Base-by-base conservation (phyloP, 306 rosid genomes). In the Senna siamea region DNA sequence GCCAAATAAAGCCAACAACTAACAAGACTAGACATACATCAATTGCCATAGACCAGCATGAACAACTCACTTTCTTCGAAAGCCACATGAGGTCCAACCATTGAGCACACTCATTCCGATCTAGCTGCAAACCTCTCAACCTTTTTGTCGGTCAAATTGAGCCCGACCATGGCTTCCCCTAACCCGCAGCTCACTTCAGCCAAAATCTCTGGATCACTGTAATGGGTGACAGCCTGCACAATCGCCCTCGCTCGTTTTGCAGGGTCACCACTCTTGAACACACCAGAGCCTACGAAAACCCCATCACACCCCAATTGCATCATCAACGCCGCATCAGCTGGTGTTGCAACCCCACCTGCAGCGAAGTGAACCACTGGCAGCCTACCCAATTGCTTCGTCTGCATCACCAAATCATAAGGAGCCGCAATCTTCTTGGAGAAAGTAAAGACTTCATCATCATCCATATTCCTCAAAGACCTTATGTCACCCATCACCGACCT, bases 241-340 rank as follows among this genome's bases (percentile, higher is more conserved):
- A 92, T 92, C 0, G 96, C 98, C 59, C 98, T 52, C 0, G 98
- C 96, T 7, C 92, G 79, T 17, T 83, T 78, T 0, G 90, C 96
- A 0, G 98, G 96, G 73, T 92, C 94, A 1, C 98, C 92, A 15
- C 98, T 92, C 86, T 92, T 92, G 80, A 92, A 92, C 9, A 92
- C 92, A 0, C 98, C 98, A 2, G 94, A 92, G 0, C 96, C 98
- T 2, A 92, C 96, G 56, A 92, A 92, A 22, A 92, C 92, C 11
- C 98, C 96, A 35, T 92, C 96, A 52, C 98, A 92, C 4, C 94
- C 98, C 68, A 90, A 69, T 61, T 92, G 94, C 98, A 92, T 92
- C 98, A 92, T 92, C 68, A 92, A 30, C 6, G 98, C 98, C 0
- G 96, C 94, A 47, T 92, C 98, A 0, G 96, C 98, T 0, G 96